Base-by-base conservation (phyloP, 768 basidiomycete species). In the Lactifluus hygrophoroides region DNA sequence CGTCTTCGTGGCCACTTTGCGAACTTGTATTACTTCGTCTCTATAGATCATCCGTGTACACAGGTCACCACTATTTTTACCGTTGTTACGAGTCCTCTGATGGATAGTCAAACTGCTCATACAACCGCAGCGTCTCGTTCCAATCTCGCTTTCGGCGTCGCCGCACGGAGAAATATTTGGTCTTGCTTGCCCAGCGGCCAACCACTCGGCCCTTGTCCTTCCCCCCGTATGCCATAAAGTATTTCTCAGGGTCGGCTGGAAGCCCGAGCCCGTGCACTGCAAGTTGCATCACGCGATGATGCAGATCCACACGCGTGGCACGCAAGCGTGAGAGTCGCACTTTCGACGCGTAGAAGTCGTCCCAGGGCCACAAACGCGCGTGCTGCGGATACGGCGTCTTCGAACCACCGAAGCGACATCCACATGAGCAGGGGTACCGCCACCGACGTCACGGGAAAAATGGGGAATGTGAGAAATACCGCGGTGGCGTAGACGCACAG, bases 391-490 rank as follows among this genome's bases (percentile, higher is more conserved):
- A 90, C 76, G 1, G 85, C 83, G 64, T 94, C 92, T 68, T 94
- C 92, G 40, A 89, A 75, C 90, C 90, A 94, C 51, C 92, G 82
- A 59, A 94, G 75, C 17, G 87, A 80, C 75, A 93, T 84, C 91
- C 92, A 94, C 92, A 94, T 92, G 63, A 85, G 66, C 5, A 77
- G 75, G 2, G 90, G 91, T 6, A 91, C 78, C 28, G 82, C 66
- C 51, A 84, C 67, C 27, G 77, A 66, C 4, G 86, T 86, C 54
- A 89, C 66, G 10, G 70, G 67, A 8, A 82, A 77, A 61, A 87
- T 69, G 3, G 83, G 87, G 65, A 87, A 75, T 0, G 88, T 89
- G 42, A 85, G 35, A 35, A 83, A 35, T 28, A 83, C 72, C 13
- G 79, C 71, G 17, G 69, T 59, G 34, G 76, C 53, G 82, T 88